Conservation (phyloP, 306 rosid genomes). For the Rosa multiflora region DNA sequence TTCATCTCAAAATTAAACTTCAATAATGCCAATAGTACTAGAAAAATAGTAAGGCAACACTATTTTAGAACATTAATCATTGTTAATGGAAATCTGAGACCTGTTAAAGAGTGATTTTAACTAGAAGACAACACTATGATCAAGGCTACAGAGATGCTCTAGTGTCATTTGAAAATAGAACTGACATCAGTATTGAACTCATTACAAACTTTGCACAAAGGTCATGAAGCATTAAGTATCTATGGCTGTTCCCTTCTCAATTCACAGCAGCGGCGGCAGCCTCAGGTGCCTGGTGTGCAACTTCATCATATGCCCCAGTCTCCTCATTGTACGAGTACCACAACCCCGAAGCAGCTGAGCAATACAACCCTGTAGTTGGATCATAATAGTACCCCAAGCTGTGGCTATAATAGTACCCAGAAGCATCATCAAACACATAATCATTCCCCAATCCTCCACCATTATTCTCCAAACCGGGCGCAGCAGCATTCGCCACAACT, state of each 20-base stretch:
- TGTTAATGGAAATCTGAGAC: background rate
- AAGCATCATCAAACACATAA: constrained; percentile 30
- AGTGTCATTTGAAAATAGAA: background rate
- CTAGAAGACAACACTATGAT: background rate
- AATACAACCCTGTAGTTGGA: constrained; percentile 29
- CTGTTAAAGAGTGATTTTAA: background rate
- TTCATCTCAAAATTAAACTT: background rate
- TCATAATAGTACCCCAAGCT: constrained; percentile 35
- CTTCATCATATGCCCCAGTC: constrained; percentile 15
- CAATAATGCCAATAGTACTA: background rate
- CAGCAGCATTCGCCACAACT: background rate
- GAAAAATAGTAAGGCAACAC: background rate
- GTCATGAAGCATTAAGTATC: background rate
- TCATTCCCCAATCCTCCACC: constrained; percentile 28
- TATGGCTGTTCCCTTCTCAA: background rate
- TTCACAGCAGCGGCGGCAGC: background rate
- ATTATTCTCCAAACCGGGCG: background rate
- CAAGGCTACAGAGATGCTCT: background rate
- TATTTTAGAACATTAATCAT: background rate
- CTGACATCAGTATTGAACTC: background rate
- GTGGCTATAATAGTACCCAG: constrained; percentile 35
- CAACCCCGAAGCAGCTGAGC: constrained; percentile 32
- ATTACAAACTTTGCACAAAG: background rate
- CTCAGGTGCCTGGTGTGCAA: constrained; percentile 8
- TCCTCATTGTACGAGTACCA: constrained; percentile 29